Conservation (phyloP, 352 stramenopile genomes). For the Elongisporangium undulatum region DNA sequence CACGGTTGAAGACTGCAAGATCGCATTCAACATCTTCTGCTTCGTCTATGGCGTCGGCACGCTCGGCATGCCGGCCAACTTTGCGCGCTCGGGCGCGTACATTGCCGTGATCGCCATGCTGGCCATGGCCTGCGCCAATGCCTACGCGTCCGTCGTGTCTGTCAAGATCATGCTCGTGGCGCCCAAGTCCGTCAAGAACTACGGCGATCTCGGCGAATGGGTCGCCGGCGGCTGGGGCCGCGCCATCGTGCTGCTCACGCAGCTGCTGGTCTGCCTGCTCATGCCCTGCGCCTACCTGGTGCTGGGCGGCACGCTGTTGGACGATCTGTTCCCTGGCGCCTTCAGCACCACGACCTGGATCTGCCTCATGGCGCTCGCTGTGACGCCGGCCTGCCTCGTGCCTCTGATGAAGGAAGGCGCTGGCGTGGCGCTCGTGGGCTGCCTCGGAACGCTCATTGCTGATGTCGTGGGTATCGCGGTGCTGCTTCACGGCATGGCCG, state of each 20-base stretch:
- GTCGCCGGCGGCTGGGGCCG: conserved; percentile 33
- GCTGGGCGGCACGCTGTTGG: conserved; percentile 49
- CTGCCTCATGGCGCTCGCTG: conserved; percentile 46
- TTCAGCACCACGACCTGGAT: conserved; percentile 55
- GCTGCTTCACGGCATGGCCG: conserved; percentile 35
- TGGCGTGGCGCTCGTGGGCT: conserved; percentile 41
- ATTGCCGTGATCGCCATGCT: conserved; percentile 42
- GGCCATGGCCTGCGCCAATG: conserved; percentile 60
- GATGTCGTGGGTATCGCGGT: conserved; percentile 44
- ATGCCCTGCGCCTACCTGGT: conserved; percentile 54
- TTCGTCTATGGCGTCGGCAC: conserved; percentile 65
- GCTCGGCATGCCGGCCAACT: conserved; percentile 58
- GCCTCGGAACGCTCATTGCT: conserved; percentile 46
- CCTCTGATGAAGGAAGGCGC: conserved; percentile 62
- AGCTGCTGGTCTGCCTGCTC: conserved; percentile 49
- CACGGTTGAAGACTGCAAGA: conserved; percentile 56
- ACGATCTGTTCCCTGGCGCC: conserved; percentile 44
- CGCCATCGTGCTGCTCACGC: conserved; percentile 47
- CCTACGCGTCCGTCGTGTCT: conserved; percentile 48
- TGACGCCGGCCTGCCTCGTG: conserved; percentile 48
- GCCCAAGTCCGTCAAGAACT: conserved; percentile 52
- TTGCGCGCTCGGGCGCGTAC: conserved; percentile 41
- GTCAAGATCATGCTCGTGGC: conserved; percentile 57
- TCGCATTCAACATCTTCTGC: conserved; percentile 62
- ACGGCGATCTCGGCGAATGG: conserved; percentile 65